Evolutionary conservation across 1,284 basidiomycete genomes (phyloP).

Genomic region (Meira nashicola): DNA sequence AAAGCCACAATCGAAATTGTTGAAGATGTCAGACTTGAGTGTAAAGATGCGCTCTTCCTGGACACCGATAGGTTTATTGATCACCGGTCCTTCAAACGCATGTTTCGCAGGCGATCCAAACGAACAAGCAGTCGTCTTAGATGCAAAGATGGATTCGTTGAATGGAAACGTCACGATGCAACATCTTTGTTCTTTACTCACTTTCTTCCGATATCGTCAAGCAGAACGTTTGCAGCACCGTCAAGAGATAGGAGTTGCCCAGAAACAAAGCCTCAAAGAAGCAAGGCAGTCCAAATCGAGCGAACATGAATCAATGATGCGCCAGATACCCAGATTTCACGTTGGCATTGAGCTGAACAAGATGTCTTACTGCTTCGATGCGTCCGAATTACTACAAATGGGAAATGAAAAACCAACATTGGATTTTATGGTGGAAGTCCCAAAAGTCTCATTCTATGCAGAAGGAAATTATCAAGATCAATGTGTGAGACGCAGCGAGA

Average conservation of each 20-base stretch:
- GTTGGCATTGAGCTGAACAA: constrained; percentile 25
- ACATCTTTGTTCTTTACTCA: constrained; percentile 20
- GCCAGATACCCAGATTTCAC: constrained; percentile 22
- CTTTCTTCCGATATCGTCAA: constrained; percentile 6
- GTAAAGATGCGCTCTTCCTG: constrained; percentile 26
- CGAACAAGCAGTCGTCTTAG: constrained; percentile 32
- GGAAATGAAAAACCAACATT: not conserved
- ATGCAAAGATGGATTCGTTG: constrained; percentile 27
- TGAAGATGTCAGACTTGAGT: constrained; percentile 23
- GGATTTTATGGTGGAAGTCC: constrained; percentile 26
- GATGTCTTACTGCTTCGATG: constrained; percentile 28
- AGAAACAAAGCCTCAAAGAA: constrained; percentile 3
- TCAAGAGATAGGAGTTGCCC: constrained; percentile 7
- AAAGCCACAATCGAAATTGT: constrained; percentile 19
- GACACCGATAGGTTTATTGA: constrained; percentile 46
- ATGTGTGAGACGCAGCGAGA: constrained; percentile 27
- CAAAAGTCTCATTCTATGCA: constrained; percentile 23
- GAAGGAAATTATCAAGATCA: constrained; percentile 34
- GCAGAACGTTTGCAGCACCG: not conserved
- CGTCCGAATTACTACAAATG: not conserved
- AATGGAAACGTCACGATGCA: constrained; percentile 20
- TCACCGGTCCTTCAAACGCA: constrained; percentile 10
- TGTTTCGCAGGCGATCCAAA: constrained; percentile 42
- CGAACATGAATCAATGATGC: too few species aligned
- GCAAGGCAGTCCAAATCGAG: not conserved